These are phyloP conservation scores for Solanum peruvianum DNA, from an alignment of 257 asterid genomes.

Conservation along the genomic window DNA sequence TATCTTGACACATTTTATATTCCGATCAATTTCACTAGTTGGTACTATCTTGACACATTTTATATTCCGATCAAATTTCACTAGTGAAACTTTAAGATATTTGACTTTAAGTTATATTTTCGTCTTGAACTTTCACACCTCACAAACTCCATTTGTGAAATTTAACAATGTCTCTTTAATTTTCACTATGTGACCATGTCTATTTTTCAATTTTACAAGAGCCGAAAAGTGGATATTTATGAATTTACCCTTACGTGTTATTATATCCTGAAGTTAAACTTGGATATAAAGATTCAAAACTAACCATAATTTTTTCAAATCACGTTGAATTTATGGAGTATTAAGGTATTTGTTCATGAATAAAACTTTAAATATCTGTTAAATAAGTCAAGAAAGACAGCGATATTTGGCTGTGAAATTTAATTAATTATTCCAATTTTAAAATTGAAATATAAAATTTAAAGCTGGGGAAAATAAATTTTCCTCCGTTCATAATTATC, in stretches of 20 bases:
- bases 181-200: background rate
- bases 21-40: too few relatives aligned
- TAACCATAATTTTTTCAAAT: background rate
- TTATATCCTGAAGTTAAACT: background rate
- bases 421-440: background rate
- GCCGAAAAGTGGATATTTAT: background rate
- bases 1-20: background rate
- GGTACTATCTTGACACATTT: background rate
- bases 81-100: background rate
- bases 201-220: background rate
- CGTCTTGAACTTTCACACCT: background rate
- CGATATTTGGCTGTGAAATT: background rate
- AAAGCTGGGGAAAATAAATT: background rate
- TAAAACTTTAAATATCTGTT: background rate
- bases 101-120: background rate
- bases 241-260: too few relatives aligned
- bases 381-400: too few relatives aligned
- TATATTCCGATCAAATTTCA: background rate
- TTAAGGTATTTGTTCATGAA: background rate
- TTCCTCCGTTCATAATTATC: background rate
- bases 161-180: background rate
- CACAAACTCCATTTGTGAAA: background rate
- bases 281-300: background rate
- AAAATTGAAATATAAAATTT: background rate
- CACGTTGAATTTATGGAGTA: background rate